phyloP scores from a whole-genome alignment of 305 asterid genomes.

The Solanum hybrid region DNA sequence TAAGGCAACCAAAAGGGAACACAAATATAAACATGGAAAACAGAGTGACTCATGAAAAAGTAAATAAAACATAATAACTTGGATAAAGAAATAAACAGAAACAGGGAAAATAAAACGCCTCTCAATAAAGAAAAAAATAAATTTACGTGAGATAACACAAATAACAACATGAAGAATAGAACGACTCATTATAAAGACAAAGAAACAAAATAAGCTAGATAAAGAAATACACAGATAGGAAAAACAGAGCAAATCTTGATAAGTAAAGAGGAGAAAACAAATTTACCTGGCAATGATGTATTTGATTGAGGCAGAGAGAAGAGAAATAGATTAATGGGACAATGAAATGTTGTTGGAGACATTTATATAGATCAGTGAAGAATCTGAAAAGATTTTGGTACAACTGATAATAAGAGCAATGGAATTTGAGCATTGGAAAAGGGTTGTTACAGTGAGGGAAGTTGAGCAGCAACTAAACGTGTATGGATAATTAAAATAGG shows the following conservation, averaged over 20 bases:
- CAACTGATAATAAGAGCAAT: background rate
- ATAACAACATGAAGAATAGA: background rate
- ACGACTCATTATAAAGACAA: background rate
- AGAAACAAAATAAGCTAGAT: background rate
- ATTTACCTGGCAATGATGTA: background rate
- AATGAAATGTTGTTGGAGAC: background rate
- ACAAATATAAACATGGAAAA: background rate
- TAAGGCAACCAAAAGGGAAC: background rate
- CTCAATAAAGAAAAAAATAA: background rate
- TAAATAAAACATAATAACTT: background rate
- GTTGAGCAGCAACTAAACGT: background rate
- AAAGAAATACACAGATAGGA: background rate
- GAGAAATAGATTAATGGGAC: background rate
- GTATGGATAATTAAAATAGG: background rate
- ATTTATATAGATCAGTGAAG: background rate
- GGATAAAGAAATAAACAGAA: background rate
- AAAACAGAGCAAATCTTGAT: background rate
- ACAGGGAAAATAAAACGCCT: background rate
- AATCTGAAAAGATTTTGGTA: background rate
- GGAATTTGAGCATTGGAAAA: background rate
- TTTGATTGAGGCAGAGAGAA: background rate
- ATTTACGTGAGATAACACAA: background rate
- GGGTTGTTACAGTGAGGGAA: background rate
- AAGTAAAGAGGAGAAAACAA: background rate
- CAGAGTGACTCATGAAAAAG: background rate